phyloP scores from a whole-genome alignment of 2,329 filamentous ascomycete species.

The Dactylellina cionopaga region DNA sequence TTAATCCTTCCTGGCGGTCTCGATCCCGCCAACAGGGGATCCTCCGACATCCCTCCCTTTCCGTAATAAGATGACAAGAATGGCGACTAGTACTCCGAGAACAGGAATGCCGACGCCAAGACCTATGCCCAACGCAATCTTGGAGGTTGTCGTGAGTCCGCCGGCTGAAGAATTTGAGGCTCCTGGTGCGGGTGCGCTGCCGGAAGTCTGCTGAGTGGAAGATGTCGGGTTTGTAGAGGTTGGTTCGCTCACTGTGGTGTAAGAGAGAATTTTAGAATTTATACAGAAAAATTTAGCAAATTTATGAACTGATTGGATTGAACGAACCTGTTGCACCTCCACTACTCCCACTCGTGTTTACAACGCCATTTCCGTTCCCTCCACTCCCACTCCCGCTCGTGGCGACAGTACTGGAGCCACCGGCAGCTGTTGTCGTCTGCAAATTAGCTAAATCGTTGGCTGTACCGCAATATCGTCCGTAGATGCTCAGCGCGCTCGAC shows the following conservation, averaged over 20 bases:
- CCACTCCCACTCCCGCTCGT: neutral
- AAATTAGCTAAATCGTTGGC: slow-evolving; percentile 50
- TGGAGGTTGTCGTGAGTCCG: slow-evolving; percentile 21
- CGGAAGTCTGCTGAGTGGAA: neutral
- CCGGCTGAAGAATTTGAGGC: neutral
- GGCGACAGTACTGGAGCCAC: neutral
- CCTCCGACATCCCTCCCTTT: neutral
- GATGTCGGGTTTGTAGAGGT: neutral
- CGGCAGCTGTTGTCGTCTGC: neutral
- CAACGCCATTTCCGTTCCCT: neutral
- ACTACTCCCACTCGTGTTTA: neutral
- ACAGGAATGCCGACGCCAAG: slow-evolving; percentile 43
- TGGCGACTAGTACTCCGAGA: slow-evolving; percentile 5
- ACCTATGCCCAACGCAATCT: slow-evolving; percentile 34
- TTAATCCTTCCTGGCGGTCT: slow-evolving; percentile 10
- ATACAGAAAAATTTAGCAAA: too few species aligned
- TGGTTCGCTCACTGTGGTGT: too few species aligned
- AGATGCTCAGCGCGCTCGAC: slow-evolving; percentile 55
- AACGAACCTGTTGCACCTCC: neutral
- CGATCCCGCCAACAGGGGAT: slow-evolving; percentile 19
- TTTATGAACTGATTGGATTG: neutral
- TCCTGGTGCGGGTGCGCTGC: neutral
- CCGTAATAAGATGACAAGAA: slow-evolving; percentile 21
- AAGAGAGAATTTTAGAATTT: too few species aligned
- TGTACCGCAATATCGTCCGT: slow-evolving; percentile 56